Evolutionary conservation across 1,284 basidiomycete genomes (phyloP).

Genomic region (Xanthoconium separans): DNA sequence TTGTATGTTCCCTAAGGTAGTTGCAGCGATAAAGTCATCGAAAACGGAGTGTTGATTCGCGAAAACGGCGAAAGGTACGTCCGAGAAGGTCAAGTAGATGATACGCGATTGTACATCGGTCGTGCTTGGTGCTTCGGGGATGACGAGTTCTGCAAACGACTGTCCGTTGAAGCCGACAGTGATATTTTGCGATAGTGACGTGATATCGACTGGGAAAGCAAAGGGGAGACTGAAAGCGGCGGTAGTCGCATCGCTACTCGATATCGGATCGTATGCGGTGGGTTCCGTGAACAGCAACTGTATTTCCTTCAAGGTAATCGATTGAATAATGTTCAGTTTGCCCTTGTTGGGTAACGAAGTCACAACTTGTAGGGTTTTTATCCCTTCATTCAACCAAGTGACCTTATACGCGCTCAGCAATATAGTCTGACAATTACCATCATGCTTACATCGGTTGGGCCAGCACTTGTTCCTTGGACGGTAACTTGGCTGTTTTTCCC

Average conservation of each 20-base stretch:
- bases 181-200: conserved; percentile 61
- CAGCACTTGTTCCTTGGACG: conserved; percentile 65
- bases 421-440: neutral
- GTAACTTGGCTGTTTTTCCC: conserved; percentile 61
- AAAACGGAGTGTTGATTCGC: conserved; percentile 54
- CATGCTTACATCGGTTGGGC: conserved; percentile 52
- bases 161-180: conserved; percentile 54
- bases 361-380: conserved; percentile 61
- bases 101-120: conserved; percentile 67
- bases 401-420: conserved; percentile 41
- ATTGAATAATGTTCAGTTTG: conserved; percentile 62
- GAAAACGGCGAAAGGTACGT: conserved; percentile 62
- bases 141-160: conserved; percentile 60
- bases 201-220: conserved; percentile 69
- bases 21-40: conserved; percentile 66
- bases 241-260: conserved; percentile 60
- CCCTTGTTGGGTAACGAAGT: conserved; percentile 69
- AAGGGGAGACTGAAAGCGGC: conserved; percentile 72
- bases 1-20: conserved; percentile 51
- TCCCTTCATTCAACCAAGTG: conserved; percentile 75
- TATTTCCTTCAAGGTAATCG: conserved; percentile 64
- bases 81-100: conserved; percentile 60
- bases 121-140: conserved; percentile 58
- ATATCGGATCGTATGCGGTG: conserved; percentile 56
- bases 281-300: conserved; percentile 58